phyloP scores from a whole-genome alignment of 2,329 filamentous ascomycete genomes.

The Penicillium psychrosexuale region DNA sequence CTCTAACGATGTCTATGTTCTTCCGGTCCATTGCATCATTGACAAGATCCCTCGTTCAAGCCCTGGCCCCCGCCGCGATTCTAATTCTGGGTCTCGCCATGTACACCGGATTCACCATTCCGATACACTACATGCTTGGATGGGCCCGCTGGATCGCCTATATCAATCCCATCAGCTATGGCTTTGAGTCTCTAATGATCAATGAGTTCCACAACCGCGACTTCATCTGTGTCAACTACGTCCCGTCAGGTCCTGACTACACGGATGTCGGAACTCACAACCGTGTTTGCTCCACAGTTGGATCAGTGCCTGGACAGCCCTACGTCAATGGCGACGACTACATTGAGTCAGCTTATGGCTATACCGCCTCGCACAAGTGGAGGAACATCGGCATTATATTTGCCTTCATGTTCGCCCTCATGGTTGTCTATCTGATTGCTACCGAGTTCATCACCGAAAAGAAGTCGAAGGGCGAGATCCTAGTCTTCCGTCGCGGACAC shows the following conservation, averaged over 20 bases:
- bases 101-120: slow-evolving; percentile 48
- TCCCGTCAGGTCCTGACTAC: slow-evolving; percentile 45
- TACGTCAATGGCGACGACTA: no score
- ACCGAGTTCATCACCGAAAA: neutral
- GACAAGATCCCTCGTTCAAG: no score
- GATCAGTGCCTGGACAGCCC: no score
- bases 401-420: neutral
- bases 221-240: slow-evolving; percentile 48
- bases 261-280: slow-evolving; percentile 29
- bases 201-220: slow-evolving; percentile 72
- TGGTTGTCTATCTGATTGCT: neutral
- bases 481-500: neutral
- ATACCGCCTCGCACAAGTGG: no score
- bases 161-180: slow-evolving; percentile 73
- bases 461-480: neutral
- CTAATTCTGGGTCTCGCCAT: slow-evolving; percentile 45
- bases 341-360: no score
- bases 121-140: slow-evolving; percentile 60
- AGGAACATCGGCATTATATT: neutral
- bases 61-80: slow-evolving; percentile 45
- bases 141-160: slow-evolving; percentile 85
- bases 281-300: slow-evolving; percentile 33
- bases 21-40: no score
- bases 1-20: no score
- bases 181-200: slow-evolving; percentile 75